These are phyloP conservation scores for Saksenaea oblongispora DNA, from an alignment of 371 early-diverging fungal genomes.

Conservation along the genomic window DNA sequence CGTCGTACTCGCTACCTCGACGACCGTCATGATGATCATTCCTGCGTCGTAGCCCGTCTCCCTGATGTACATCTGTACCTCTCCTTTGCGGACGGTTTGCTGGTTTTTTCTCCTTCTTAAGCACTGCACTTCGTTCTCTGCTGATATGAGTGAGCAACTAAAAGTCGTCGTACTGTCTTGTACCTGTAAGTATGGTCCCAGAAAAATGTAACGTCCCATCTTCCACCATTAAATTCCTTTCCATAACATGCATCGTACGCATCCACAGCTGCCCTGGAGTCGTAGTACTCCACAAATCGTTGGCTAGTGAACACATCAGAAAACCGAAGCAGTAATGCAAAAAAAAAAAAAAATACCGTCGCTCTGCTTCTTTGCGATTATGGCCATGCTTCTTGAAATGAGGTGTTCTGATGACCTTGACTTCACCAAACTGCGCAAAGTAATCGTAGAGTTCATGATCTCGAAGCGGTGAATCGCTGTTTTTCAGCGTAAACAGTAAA, in stretches of 20 bases:
- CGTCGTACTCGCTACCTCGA: not conserved
- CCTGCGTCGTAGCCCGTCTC: not conserved
- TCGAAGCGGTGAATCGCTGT: slow-evolving; percentile 31
- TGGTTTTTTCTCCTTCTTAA: slow-evolving; percentile 7
- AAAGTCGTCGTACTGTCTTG: not conserved
- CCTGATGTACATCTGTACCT: not conserved
- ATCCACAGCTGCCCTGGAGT: slow-evolving; percentile 48
- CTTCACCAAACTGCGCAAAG: slow-evolving; percentile 50
- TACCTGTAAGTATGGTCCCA: slow-evolving; percentile 58
- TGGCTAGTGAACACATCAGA: too few species aligned
- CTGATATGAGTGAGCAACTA: not conserved
- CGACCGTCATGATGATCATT: not conserved
- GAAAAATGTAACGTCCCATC: slow-evolving; percentile 48
- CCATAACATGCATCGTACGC: slow-evolving; percentile 42
- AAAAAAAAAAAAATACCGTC: slow-evolving; percentile 8
- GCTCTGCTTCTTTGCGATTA: slow-evolving; percentile 9
- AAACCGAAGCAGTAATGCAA: too few species aligned
- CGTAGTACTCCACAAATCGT: slow-evolving; percentile 59
- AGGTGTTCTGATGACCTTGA: slow-evolving; percentile 49
- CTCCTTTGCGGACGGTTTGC: slow-evolving; percentile 5
- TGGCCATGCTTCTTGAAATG: slow-evolving; percentile 31
- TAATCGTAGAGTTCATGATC: slow-evolving; percentile 41
- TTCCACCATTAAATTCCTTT: slow-evolving; percentile 41
- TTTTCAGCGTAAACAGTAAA: slow-evolving; percentile 47
- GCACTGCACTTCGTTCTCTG: slow-evolving; percentile 21